A percentile compares a stretch with the other conserved stretches of the same genome.
Conservation (phyloP, 164 flowering plant species). For the Saururus chinensis region DNA sequence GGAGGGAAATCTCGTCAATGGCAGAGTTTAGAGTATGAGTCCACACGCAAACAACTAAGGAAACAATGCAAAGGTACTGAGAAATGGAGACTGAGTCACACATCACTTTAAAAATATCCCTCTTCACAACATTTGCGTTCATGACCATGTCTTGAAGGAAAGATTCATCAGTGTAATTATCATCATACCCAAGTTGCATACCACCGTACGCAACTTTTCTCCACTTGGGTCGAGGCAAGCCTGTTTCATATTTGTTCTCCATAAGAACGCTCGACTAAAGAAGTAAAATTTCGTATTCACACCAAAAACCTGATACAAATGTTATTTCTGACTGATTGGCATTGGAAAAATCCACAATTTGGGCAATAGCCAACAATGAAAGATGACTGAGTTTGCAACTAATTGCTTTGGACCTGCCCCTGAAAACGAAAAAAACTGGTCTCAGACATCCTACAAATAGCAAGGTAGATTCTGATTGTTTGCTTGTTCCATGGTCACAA, state of each 20-base stretch:
- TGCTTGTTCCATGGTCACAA: no score
- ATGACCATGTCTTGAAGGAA: conserved; percentile 93
- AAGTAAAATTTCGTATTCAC: no score
- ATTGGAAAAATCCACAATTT: no score
- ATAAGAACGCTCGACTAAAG: neutral
- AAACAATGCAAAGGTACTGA: conserved; percentile 78
- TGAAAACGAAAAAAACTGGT: no score
- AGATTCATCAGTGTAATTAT: conserved; percentile 81
- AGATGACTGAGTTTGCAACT: no score
- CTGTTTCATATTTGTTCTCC: conserved; percentile 12
- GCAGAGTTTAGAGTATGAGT: conserved; percentile 47
- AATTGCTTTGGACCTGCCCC: no score
- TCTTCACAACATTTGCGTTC: conserved; percentile 82
- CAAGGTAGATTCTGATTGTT: no score
- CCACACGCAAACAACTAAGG: conserved; percentile 88
- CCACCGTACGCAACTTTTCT: conserved; percentile 98
- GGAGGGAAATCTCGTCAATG: conserved; percentile 46
- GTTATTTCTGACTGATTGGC: no score
- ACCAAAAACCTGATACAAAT: no score
- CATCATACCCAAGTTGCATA: conserved; percentile 92
- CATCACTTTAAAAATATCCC: conserved; percentile 41
- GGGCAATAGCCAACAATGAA: no score
- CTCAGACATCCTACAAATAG: no score
- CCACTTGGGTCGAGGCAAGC: conserved; percentile 44
- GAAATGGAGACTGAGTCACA: conserved; percentile 54